Evolutionary conservation across 805 yeast species (phyloP), one percentile per base, ranked within the genome.

Genomic region (Kuraishia floccosa): DNA sequence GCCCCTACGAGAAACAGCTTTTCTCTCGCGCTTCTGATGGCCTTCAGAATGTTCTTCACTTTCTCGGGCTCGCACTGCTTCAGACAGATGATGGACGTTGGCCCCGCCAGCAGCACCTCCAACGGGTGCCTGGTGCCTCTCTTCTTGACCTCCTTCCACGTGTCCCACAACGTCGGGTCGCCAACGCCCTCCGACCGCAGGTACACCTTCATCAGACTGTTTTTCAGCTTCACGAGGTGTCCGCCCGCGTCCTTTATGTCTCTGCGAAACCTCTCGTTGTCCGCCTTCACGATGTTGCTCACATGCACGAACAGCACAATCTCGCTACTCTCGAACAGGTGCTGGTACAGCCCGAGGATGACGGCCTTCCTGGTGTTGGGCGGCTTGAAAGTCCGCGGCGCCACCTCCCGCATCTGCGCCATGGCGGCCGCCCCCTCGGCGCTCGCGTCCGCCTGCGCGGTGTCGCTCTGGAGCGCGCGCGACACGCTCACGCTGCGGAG

Each of bases 1-100:
- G 94, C 97, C 25, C 96, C 98, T 38, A 89, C 66, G 26, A 91
- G 56, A 35, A 87, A 72, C 41, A 91, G 59, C 49, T 74, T 74
- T 44, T 85, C 95, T 44, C 72, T 73, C 25, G 78, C 69, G 25
- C 63, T 51, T 41, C 73, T 76, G 30, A 86, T 49, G 18, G 73
- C 50, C 44, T 71, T 77, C 43, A 83, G 54, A 4, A 83, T 71
- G 32, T 63, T 60, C 18, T 70, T 69, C 8, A 87, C 82, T 14
- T 60, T 58, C 11, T 56, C 43, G n/a, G 96, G 96, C 39, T 85
- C 78, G 22, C 80, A 61, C 37, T 67, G 72, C 27, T 71, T 71
- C 36, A 85, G 67, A 14, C 80, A 52, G 34, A 89, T 72, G 7
- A 82, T 65, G 1, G 93, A 93, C 3, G 94, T 78, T 16, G 97